These are phyloP conservation scores for Aphanomyces stellatus DNA, from an alignment of 352 stramenopile genomes.

Conservation along the genomic window DNA sequence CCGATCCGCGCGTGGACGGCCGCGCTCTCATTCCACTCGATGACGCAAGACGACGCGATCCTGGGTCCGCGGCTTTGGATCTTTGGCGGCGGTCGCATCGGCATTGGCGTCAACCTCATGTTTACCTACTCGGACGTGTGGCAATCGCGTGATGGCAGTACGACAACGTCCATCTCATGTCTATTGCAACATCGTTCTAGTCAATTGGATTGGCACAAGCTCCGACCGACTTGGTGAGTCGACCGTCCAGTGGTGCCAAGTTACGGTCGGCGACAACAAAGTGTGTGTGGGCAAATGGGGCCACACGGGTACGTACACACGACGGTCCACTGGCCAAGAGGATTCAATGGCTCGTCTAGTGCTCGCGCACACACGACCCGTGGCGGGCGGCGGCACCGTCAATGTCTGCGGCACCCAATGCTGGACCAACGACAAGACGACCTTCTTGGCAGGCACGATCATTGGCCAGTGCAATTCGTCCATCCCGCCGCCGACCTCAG, in stretches of 20 bases:
- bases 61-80: constrained; percentile 62
- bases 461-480: constrained; percentile 49
- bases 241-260: constrained; percentile 67
- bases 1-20: constrained; percentile 60
- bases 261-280: constrained; percentile 32
- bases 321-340: not conserved
- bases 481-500: constrained; percentile 28
- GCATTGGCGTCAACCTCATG: constrained; percentile 63
- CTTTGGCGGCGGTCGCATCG: constrained; percentile 62
- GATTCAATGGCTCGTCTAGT: not conserved
- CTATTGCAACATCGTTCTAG: not conserved
- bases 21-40: constrained; percentile 64
- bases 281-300: constrained; percentile 72
- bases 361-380: constrained; percentile 35
- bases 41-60: constrained; percentile 46
- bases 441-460: constrained; percentile 43
- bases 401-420: constrained; percentile 55
- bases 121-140: constrained; percentile 59
- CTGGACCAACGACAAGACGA: constrained; percentile 34
- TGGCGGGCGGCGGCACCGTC: constrained; percentile 25
- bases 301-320: constrained; percentile 24
- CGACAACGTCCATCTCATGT: not conserved
- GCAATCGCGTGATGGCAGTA: constrained; percentile 51
- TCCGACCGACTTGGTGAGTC: constrained; percentile 60
- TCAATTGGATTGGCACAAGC: constrained; percentile 42